Conservation (phyloP, 768 basidiomycete genomes). For the Mycena latifolia region DNA sequence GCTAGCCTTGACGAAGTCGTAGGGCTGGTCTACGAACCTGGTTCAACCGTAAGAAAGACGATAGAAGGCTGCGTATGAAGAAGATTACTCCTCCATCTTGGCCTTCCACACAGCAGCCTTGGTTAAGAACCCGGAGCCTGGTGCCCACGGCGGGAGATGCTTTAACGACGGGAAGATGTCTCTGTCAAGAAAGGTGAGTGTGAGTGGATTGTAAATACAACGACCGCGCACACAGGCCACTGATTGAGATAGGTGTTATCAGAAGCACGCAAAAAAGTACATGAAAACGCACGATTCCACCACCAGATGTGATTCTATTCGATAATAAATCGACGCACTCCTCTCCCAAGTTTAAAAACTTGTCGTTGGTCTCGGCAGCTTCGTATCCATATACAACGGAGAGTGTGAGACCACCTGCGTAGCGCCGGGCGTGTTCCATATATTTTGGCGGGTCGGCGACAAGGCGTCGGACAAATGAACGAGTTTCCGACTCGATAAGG, state of each 20-base stretch:
- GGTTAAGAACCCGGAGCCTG: constrained; percentile 74
- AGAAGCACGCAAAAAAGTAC: constrained; percentile 41
- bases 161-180: constrained; percentile 60
- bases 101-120: constrained; percentile 74
- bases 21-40: constrained; percentile 71
- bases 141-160: constrained; percentile 73
- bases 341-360: constrained; percentile 55
- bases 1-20: constrained; percentile 65
- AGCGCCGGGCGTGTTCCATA: constrained; percentile 58
- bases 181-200: constrained; percentile 17
- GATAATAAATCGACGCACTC: constrained; percentile 56
- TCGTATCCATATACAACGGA: constrained; percentile 60
- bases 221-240: constrained; percentile 31
- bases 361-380: constrained; percentile 53
- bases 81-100: constrained; percentile 61
- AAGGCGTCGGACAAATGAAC: constrained; percentile 67
- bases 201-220: background rate
- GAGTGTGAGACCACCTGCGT: constrained; percentile 50
- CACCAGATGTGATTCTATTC: constrained; percentile 57
- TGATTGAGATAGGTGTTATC: constrained; percentile 3
- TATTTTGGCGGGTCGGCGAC: constrained; percentile 58
- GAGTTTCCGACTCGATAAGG: constrained; percentile 67
- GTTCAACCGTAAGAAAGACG: background rate
- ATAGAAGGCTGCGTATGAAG: no score
- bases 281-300: constrained; percentile 58